Evolutionary conservation across 78 protist species (phyloP).

Genomic region (Corallochytrium limacisporum): DNA sequence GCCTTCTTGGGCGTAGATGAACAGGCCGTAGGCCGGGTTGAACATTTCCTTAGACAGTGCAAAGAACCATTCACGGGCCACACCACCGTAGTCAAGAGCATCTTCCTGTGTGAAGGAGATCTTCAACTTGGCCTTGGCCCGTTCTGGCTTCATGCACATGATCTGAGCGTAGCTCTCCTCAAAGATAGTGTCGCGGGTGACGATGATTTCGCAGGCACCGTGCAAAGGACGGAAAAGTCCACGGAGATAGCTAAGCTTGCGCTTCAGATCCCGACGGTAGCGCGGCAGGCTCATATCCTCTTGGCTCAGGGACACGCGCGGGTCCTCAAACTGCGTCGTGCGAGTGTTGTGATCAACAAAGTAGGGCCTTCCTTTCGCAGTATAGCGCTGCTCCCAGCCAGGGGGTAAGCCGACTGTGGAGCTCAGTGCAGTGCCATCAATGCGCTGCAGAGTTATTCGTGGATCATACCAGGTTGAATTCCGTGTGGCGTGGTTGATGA

Average conservation of each 20-base stretch:
- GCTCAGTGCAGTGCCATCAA: no score
- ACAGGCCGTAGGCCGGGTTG: conserved; percentile 53
- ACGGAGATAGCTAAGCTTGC: no score
- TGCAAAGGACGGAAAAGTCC: no score
- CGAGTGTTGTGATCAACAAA: conserved; percentile 39
- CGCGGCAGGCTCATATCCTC: background rate
- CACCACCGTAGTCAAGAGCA: conserved; percentile 33
- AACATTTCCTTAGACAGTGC: conserved; percentile 35
- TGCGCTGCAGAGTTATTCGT: no score
- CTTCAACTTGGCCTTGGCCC: background rate
- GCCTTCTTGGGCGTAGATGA: conserved; percentile 17
- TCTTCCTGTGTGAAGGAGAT: conserved; percentile 16
- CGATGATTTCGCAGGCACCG: background rate
- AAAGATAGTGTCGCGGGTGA: background rate
- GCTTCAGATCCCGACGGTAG: no score
- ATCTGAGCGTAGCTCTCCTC: background rate
- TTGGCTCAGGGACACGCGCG: conserved; percentile 2
- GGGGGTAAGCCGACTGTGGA: no score
- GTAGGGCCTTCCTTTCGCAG: conserved; percentile 27
- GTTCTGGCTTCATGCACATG: background rate
- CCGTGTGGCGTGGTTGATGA: no score
- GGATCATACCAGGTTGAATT: no score
- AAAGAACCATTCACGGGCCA: conserved; percentile 49
- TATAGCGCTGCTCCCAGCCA: conserved; percentile 33
- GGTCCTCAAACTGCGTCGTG: conserved; percentile 28